A percentile compares a stretch with the other conserved stretches of the same genome.
Conservation (phyloP, 75 land plant genomes). For the Isoetes taiwanensis region DNA sequence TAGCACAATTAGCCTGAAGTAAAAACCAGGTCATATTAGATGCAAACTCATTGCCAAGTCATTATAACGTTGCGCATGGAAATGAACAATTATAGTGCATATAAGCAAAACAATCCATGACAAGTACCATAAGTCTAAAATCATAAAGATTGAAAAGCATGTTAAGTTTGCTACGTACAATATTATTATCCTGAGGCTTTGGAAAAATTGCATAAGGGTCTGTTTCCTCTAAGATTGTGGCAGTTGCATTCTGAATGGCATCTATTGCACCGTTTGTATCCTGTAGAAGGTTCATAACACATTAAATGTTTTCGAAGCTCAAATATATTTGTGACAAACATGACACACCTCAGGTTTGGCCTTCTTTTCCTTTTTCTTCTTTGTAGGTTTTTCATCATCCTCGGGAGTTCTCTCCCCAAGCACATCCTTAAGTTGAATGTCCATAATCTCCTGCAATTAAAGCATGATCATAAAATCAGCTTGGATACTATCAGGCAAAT, state of each 20-base stretch:
- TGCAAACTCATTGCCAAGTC: too few species aligned
- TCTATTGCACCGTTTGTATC: conserved; percentile 13
- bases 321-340: background rate
- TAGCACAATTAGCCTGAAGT: too few species aligned
- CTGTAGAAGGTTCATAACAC: conserved; percentile 12
- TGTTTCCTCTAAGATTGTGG: conserved; percentile 42
- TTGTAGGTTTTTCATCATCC: conserved; percentile 72
- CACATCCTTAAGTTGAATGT: conserved; percentile 43
- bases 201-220: conserved; percentile 82
- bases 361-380: conserved; percentile 91
- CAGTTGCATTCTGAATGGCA: conserved; percentile 17
- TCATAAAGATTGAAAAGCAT: too few species aligned
- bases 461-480: background rate
- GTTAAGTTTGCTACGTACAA: too few species aligned
- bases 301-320: background rate
- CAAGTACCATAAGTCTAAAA: too few species aligned
- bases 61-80: too few species aligned
- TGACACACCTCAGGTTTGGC: conserved; percentile 48
- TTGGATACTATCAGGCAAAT: background rate
- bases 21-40: too few species aligned
- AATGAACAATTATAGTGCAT: too few species aligned
- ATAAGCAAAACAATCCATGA: too few species aligned
- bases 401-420: conserved; percentile 91
- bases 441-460: conserved; percentile 45
- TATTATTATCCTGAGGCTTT: conserved; percentile 62